phyloP scores from a whole-genome alignment of 768 basidiomycete species.

The Tephrocybe rancida region DNA sequence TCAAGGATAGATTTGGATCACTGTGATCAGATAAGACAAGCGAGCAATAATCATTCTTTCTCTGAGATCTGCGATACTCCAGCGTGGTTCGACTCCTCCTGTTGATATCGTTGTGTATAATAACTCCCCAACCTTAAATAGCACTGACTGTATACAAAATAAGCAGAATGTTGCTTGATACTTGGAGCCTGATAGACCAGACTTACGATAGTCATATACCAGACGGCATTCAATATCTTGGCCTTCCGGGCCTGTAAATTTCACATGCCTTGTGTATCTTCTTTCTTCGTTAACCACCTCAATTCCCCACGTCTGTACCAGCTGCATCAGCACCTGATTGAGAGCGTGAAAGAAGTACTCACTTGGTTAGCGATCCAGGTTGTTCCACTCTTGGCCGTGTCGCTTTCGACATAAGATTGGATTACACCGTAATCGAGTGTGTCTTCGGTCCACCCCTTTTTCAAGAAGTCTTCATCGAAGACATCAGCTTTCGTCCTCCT shows the following conservation, averaged over 20 bases:
- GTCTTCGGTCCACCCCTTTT: conserved; percentile 42
- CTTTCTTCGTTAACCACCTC: conserved; percentile 59
- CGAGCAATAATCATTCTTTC: too few relatives aligned
- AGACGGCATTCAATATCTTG: conserved; percentile 59
- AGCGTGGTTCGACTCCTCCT: too few relatives aligned
- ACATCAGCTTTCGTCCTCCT: conserved; percentile 52
- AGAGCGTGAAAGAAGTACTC: conserved; percentile 7
- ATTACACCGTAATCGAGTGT: conserved; percentile 45
- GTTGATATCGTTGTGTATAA: too few relatives aligned
- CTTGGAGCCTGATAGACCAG: too few relatives aligned
- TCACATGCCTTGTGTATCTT: conserved; percentile 60
- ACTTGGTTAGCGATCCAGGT: conserved; percentile 73
- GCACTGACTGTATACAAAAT: background rate
- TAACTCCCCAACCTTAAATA: background rate
- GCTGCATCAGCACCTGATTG: background rate
- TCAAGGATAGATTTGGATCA: background rate
- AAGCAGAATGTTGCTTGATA: too few relatives aligned
- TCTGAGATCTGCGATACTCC: too few relatives aligned
- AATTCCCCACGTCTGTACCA: conserved; percentile 61
- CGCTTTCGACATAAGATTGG: conserved; percentile 53
- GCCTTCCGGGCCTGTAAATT: conserved; percentile 62
- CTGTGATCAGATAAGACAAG: conserved; percentile 1
- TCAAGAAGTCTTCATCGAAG: conserved; percentile 45
- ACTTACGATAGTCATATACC: conserved; percentile 72
- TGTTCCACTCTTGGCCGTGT: conserved; percentile 60